Evolutionary conservation across 805 yeast species (phyloP).

Genomic region (Candida quercuum): DNA sequence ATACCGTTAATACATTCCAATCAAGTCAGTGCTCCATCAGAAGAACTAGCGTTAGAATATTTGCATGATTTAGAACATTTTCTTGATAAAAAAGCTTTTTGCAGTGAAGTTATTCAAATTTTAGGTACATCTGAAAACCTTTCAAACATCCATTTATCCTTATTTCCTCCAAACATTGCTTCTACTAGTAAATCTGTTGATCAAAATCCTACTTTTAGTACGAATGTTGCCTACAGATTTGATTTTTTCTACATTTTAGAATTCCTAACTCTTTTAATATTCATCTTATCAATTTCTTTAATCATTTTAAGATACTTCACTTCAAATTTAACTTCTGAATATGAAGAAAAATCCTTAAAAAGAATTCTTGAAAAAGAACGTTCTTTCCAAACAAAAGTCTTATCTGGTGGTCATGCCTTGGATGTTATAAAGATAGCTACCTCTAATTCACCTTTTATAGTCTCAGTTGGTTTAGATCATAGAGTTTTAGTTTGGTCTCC

Average conservation of each 20-base stretch:
- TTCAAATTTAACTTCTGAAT: constrained; percentile 11
- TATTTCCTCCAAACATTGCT: constrained; percentile 24
- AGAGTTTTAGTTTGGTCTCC: constrained; percentile 73
- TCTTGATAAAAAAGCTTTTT: constrained; percentile 16
- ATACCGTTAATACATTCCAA: neutral
- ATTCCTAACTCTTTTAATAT: constrained; percentile 43
- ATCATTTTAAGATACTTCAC: constrained; percentile 38
- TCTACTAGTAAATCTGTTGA: constrained; percentile 1
- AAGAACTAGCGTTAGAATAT: neutral
- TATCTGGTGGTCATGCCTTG: constrained; percentile 48
- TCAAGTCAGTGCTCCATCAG: neutral
- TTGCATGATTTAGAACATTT: constrained; percentile 7
- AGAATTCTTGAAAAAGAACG: constrained; percentile 14
- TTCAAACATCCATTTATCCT: constrained; percentile 13
- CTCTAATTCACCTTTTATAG: constrained; percentile 56
- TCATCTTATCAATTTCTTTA: constrained; percentile 45
- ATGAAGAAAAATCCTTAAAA: constrained; percentile 15
- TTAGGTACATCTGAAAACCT: constrained; percentile 5
- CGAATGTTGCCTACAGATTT: constrained; percentile 33
- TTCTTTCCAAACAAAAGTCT: constrained; percentile 33
- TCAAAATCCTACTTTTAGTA: constrained; percentile 7
- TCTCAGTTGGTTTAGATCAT: constrained; percentile 72
- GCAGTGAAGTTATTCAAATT: constrained; percentile 13
- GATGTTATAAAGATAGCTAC: constrained; percentile 61
- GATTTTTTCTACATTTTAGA: constrained; percentile 52